Evolutionary conservation across 345 rosid species (phyloP).

Genomic region (Boechera divaricarpa): DNA sequence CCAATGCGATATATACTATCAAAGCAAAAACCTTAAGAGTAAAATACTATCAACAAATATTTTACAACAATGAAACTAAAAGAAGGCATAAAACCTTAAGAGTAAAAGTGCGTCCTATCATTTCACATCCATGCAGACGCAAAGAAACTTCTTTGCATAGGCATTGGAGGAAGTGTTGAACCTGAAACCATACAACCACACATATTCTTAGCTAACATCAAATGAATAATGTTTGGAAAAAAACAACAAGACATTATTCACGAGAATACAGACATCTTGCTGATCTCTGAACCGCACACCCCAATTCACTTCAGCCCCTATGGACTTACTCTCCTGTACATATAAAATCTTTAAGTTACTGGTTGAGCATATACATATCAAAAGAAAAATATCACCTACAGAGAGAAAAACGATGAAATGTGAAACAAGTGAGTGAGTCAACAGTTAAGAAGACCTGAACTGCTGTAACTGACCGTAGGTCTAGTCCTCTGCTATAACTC

Average conservation of each 20-base stretch:
- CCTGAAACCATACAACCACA: conserved; percentile 54
- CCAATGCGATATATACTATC: conserved; percentile 11
- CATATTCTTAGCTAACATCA: conserved; percentile 19
- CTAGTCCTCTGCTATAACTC: conserved; percentile 90
- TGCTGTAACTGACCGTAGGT: conserved; percentile 71
- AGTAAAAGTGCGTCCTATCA: conserved; percentile 83
- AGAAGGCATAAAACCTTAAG: conserved; percentile 63
- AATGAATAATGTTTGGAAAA: background rate
- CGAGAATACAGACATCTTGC: conserved; percentile 69
- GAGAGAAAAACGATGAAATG: conserved; percentile 15
- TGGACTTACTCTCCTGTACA: conserved; percentile 86
- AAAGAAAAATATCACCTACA: conserved; percentile 15
- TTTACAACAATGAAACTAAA: conserved; percentile 26
- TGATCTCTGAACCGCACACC: conserved; percentile 85
- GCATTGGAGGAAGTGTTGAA: conserved; percentile 67
- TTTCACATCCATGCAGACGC: conserved; percentile 84
- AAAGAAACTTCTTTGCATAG: conserved; percentile 91
- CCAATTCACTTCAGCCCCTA: conserved; percentile 98
- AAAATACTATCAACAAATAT: background rate
- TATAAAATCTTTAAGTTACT: conserved; percentile 30
- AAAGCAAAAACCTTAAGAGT: background rate
- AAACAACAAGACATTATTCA: conserved; percentile 29
- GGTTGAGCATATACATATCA: background rate
- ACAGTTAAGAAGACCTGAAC: conserved; percentile 64
- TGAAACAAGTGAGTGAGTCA: conserved; percentile 18